phyloP scores from a whole-genome alignment of 345 rosid species.

The Populus tremula region DNA sequence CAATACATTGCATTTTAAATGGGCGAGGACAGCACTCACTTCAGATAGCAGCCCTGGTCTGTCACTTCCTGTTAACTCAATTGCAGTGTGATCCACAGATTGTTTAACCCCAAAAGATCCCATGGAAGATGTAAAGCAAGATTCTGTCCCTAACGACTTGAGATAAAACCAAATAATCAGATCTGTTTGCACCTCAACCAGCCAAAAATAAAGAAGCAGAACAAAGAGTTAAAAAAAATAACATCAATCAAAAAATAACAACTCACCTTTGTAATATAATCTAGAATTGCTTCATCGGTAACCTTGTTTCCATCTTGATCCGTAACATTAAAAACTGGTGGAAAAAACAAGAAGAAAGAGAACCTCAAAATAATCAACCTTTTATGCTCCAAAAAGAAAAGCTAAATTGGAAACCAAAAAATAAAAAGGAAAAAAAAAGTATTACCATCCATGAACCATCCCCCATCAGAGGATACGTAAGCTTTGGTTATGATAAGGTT shows the following conservation, averaged over 20 bases:
- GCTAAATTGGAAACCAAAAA: background rate
- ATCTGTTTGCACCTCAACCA: background rate
- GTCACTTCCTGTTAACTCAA: conserved; percentile 87
- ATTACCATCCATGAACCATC: conserved; percentile 99
- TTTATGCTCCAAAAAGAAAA: background rate
- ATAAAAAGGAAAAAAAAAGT: background rate
- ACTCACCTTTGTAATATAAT: conserved; percentile 71
- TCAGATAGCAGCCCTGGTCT: conserved; percentile 92
- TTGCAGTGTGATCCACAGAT: conserved; percentile 62
- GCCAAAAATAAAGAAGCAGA: background rate
- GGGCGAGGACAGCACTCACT: conserved; percentile 73
- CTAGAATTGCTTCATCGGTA: conserved; percentile 65
- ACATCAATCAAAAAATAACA: conserved; percentile 1
- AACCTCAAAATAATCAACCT: conserved; percentile 10
- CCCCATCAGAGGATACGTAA: conserved; percentile 92
- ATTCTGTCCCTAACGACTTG: conserved; percentile 83
- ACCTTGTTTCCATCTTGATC: conserved; percentile 89
- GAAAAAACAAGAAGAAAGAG: background rate
- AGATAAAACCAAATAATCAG: conserved; percentile 17
- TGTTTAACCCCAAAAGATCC: conserved; percentile 72
- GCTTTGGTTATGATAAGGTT: conserved; percentile 79
- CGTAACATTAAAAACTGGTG: conserved; percentile 78
- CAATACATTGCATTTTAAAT: conserved; percentile 77
- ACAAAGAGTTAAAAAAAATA: background rate
- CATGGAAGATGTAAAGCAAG: conserved; percentile 61